Conservation (phyloP, 495 filamentous ascomycete genomes). For the Trichoderma asperelloides region DNA sequence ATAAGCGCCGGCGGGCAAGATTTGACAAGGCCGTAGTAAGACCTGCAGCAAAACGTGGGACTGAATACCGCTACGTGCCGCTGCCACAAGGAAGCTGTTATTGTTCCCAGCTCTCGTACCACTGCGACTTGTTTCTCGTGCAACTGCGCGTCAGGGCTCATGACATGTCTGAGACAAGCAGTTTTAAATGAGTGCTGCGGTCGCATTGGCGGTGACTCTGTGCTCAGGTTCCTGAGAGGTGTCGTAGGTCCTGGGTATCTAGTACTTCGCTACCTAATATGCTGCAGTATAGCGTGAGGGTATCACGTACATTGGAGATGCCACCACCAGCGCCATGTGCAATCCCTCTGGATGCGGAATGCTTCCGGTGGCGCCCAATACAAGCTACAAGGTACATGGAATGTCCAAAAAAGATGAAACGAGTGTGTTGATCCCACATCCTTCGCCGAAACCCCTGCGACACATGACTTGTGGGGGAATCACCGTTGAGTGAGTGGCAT, state of each 20-base stretch:
- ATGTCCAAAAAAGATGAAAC: slow-evolving; percentile 4
- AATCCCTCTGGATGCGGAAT: too few relatives aligned
- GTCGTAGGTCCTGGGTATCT: too few relatives aligned
- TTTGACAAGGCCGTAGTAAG: background rate
- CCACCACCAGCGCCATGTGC: background rate
- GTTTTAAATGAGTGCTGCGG: too few relatives aligned
- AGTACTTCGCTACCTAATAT: too few relatives aligned
- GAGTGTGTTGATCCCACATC: slow-evolving; percentile 1
- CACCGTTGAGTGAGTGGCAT: background rate
- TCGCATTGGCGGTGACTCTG: too few relatives aligned
- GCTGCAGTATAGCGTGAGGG: too few relatives aligned
- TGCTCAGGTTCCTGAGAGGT: too few relatives aligned
- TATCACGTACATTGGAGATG: background rate
- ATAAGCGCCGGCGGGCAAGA: background rate
- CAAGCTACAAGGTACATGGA: too few relatives aligned
- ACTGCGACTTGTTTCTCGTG: background rate
- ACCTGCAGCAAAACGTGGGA: background rate
- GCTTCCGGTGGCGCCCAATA: too few relatives aligned
- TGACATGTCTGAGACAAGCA: too few relatives aligned
- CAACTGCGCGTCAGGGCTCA: background rate
- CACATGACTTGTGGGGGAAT: background rate
- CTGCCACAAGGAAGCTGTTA: background rate
- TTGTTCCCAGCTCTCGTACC: background rate
- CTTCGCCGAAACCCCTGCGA: slow-evolving; percentile 4
- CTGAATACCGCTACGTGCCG: slow-evolving; percentile 1